These are phyloP conservation scores for Coniferiporia sulphurascens DNA, from an alignment of 1,284 basidiomycete genomes.

Conservation along the genomic window DNA sequence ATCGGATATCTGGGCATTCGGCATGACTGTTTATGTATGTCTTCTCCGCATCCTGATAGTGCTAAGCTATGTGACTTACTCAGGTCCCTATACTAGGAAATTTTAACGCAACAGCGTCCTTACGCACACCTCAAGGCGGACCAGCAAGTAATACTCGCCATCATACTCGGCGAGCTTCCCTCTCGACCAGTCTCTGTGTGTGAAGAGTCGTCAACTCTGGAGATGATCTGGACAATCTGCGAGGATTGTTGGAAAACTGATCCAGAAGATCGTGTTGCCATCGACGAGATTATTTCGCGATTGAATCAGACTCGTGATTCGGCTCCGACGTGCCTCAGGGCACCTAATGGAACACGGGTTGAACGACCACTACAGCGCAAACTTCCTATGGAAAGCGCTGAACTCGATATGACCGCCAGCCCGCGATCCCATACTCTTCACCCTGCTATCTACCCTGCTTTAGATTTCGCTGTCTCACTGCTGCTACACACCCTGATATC, in stretches of 20 bases:
- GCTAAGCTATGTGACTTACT: neutral
- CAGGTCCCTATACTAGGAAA: neutral
- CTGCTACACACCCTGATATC: too few species aligned
- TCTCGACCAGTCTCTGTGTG: neutral
- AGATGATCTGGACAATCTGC: conserved; percentile 2
- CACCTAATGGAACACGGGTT: too few species aligned
- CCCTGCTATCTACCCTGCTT: too few species aligned
- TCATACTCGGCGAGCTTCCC: neutral
- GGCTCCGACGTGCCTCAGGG: too few species aligned
- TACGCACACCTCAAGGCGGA: conserved; percentile 1
- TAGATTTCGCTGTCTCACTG: too few species aligned
- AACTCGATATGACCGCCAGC: too few species aligned
- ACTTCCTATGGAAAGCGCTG: too few species aligned
- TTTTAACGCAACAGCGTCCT: neutral
- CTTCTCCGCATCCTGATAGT: neutral
- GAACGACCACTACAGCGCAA: too few species aligned
- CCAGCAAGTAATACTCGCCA: neutral
- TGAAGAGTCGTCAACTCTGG: neutral
- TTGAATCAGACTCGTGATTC: too few species aligned
- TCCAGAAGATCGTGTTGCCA: neutral
- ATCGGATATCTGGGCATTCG: conserved; percentile 15
- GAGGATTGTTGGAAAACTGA: conserved; percentile 5
- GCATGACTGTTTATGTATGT: conserved; percentile 12
- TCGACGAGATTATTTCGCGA: neutral
- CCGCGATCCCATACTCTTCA: too few species aligned